Evolutionary conservation across 2,329 filamentous ascomycete genomes (phyloP).

Genomic region (Cladosporium sp.): DNA sequence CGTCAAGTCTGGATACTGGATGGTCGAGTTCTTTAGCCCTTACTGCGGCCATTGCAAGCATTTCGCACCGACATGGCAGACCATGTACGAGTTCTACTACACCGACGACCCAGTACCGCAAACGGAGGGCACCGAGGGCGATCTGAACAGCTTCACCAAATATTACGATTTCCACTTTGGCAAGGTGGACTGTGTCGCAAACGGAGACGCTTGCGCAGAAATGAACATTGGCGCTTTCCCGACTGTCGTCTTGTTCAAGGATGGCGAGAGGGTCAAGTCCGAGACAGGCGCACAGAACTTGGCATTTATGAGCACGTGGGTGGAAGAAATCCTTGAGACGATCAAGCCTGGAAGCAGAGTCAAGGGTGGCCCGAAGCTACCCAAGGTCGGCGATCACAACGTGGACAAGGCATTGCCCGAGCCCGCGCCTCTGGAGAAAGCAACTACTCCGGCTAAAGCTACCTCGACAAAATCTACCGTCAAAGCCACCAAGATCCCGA

Average conservation of each 20-base stretch:
- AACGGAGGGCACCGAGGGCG: constrained; percentile 51
- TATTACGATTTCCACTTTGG: constrained; percentile 91
- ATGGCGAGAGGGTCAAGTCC: constrained; percentile 67
- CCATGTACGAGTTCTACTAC: constrained; percentile 91
- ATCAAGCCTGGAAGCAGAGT: constrained; percentile 80
- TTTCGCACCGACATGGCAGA: constrained; percentile 85
- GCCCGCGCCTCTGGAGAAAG: constrained; percentile 25
- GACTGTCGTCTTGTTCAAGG: constrained; percentile 75
- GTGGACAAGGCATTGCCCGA: constrained; percentile 44
- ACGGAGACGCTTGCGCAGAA: constrained; percentile 72
- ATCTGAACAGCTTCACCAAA: constrained; percentile 68
- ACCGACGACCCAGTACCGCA: constrained; percentile 72
- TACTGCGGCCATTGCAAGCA: constrained; percentile 69
- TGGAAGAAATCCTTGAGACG: constrained; percentile 75
- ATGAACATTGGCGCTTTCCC: constrained; percentile 72
- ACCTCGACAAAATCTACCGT: constrained; percentile 46
- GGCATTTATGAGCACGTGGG: constrained; percentile 62
- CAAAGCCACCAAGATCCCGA: constrained; percentile 49
- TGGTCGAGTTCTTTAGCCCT: constrained; percentile 55
- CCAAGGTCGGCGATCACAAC: constrained; percentile 64
- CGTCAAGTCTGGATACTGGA: constrained; percentile 67
- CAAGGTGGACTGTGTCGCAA: constrained; percentile 80
- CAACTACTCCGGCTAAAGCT: constrained; percentile 29
- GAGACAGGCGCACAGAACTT: constrained; percentile 70
- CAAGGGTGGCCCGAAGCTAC: constrained; percentile 64